A percentile compares a stretch with the other conserved stretches of the same genome.
phyloP scores from a whole-genome alignment of 2,329 filamentous ascomycete species.

The Sporothrix euskadiensis region DNA sequence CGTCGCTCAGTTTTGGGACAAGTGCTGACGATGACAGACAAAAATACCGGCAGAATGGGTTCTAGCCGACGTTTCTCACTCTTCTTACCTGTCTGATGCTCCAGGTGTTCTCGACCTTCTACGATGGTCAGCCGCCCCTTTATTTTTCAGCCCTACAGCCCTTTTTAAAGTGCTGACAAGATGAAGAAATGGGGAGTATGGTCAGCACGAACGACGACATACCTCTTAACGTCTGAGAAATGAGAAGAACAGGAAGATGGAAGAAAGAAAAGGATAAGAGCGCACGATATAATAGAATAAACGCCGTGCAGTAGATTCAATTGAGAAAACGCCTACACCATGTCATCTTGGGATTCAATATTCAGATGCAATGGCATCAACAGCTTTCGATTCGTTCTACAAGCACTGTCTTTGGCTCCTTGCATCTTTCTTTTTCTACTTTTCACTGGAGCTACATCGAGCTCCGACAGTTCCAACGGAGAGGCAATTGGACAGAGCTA shows the following conservation, averaged over 20 bases:
- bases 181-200: background rate
- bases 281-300: background rate
- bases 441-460: background rate
- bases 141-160: constrained; percentile 18
- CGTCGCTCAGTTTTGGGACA: background rate
- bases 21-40: background rate
- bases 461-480: background rate
- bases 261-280: background rate
- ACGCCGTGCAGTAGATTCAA: background rate
- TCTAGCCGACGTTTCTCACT: background rate
- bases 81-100: background rate
- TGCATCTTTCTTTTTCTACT: constrained; percentile 3
- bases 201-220: constrained; percentile 9
- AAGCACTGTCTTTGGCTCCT: background rate
- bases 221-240: background rate
- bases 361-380: background rate
- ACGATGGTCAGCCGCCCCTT: constrained; percentile 14
- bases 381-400: background rate
- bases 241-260: background rate
- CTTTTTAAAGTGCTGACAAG: constrained; percentile 22
- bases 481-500: background rate
- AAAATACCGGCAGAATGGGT: background rate
- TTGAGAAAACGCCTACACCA: background rate
- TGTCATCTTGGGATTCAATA: background rate
- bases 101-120: background rate